A percentile compares a stretch with the other conserved stretches of the same genome.
phyloP scores from a whole-genome alignment of 106 monocot genomes.

The Dioscorea zingiberensis region DNA sequence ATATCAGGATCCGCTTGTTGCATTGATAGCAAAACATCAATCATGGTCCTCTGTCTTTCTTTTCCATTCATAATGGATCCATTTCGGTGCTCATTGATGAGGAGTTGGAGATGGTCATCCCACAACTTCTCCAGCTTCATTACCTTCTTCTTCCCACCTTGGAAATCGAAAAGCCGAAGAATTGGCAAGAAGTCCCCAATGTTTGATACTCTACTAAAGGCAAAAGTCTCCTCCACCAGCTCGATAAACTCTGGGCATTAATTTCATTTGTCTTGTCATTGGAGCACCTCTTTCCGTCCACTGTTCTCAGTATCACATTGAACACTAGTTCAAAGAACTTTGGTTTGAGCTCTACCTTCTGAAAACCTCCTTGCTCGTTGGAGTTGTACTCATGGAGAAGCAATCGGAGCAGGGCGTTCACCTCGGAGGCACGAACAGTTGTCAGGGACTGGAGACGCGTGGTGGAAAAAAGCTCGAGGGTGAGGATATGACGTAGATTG shows the following conservation, averaged over 20 bases:
- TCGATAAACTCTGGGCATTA: neutral
- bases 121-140: neutral
- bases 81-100: constrained; percentile 21
- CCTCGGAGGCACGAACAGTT: neutral
- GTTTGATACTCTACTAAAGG: neutral
- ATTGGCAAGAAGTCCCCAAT: constrained; percentile 12
- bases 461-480: constrained; percentile 19
- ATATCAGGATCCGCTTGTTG: constrained; percentile 25
- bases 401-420: neutral
- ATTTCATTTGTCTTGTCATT: neutral
- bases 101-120: constrained; percentile 11
- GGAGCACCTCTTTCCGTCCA: constrained; percentile 3
- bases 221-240: neutral
- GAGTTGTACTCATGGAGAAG: constrained; percentile 1
- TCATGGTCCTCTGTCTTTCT: constrained; percentile 13
- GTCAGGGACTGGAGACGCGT: neutral
- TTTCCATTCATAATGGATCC: too few relatives aligned
- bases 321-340: constrained; percentile 3
- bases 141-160: constrained; percentile 12
- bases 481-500: constrained; percentile 20
- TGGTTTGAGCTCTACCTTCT: constrained; percentile 1
- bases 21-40: constrained; percentile 34
- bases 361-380: neutral
- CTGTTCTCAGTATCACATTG: constrained; percentile 8
- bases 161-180: neutral